Evolutionary conservation across 805 yeast genomes (phyloP), one percentile per base, ranked within the genome.

Genomic region (Candida stauntonica): DNA sequence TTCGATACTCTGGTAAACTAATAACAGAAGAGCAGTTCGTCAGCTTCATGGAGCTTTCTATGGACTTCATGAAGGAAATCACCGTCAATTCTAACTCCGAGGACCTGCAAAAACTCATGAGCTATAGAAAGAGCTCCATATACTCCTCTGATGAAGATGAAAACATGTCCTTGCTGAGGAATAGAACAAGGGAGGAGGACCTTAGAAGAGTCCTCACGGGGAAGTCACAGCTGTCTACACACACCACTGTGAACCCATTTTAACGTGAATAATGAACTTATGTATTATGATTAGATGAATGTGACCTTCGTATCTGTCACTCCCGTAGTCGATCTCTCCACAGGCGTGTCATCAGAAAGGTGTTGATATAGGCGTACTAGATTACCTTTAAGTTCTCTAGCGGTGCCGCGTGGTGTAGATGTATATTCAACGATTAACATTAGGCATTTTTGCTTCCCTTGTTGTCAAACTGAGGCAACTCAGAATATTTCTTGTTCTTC

Each of bases 1-100:
- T 81, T 26, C 66, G 86, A 42, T 88, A 78, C 58, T 74, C 91
- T 5, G 83, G 85, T 3, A 58, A 66, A 15, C 67, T 76, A 14
- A 75, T 86, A 14, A 60, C 72, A 1, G 78, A 80, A 46, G 65
- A 62, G 4, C 81, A 81, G 29, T 77, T 88, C 51, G 59, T 75
- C 20, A 70, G 65, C 29, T 78, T 86, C 52, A 73, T 87, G 67
- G 67, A 67, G 31, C 48, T 62, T 5, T 68, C 62, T 6, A 57
- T 66, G 7, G 60, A 51, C 24, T 58, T 66, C 31, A 49, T 60
- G 5, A 66, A 64, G 23, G 44, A 41, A 7, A 29, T 45, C 9
- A 33, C 44, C 8, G 33, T 35, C 5, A 32, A 35, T n/a, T 8
- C 26, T 4, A 41, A 32, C 21, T 47, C 6, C 14, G 14, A 7